phyloP scores from a whole-genome alignment of 768 basidiomycete species.

The Leccinum obscurum region DNA sequence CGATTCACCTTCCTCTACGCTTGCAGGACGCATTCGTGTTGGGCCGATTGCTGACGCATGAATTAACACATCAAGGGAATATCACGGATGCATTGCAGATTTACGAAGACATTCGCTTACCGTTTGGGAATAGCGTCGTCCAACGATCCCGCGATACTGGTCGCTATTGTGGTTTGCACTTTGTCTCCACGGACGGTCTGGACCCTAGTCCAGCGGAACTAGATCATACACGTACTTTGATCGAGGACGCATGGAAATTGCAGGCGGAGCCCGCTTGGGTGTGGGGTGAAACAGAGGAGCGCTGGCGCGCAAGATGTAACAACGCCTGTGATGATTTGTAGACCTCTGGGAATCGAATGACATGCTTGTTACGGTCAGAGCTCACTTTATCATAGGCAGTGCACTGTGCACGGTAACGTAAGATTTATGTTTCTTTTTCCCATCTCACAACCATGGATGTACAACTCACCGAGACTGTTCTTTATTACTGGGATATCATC shows the following conservation, averaged over 20 bases:
- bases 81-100: slow-evolving; percentile 28
- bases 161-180: slow-evolving; percentile 23
- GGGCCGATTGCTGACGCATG: slow-evolving; percentile 29
- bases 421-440: not conserved
- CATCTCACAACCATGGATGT: not conserved
- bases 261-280: slow-evolving; percentile 10
- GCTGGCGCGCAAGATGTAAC: slow-evolving; percentile 4
- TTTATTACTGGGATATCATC: not conserved
- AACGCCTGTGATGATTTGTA: no score
- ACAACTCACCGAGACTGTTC: not conserved
- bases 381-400: no score
- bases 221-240: slow-evolving; percentile 7
- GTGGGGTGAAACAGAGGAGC: slow-evolving; percentile 15
- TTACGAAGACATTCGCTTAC: slow-evolving; percentile 35
- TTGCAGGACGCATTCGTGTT: slow-evolving; percentile 33
- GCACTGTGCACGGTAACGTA: no score
- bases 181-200: not conserved
- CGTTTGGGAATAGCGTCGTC: slow-evolving; percentile 29
- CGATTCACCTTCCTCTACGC: not conserved
- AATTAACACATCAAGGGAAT: slow-evolving; percentile 20
- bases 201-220: slow-evolving; percentile 12
- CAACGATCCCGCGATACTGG: slow-evolving; percentile 22
- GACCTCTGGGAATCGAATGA: no score
- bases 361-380: no score
- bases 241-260: slow-evolving; percentile 22